Evolutionary conservation across 805 yeast genomes (phyloP).

Genomic region (Suhomyces emberorum): DNA sequence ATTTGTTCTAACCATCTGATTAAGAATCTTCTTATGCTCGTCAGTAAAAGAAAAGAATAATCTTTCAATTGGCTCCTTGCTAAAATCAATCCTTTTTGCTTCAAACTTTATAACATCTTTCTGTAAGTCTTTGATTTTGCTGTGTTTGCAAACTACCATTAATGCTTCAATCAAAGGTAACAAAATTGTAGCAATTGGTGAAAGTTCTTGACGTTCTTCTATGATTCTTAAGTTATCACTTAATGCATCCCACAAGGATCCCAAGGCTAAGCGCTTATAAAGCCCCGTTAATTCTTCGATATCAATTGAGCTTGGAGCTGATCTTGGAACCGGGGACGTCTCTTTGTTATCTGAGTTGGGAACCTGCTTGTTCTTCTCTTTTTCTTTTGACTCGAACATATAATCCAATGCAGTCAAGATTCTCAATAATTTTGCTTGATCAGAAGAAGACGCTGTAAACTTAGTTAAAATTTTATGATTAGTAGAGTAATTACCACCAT

Average conservation of each 20-base stretch:
- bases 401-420: slow-evolving; percentile 86
- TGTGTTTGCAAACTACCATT: slow-evolving; percentile 94
- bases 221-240: slow-evolving; percentile 66
- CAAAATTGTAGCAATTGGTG: slow-evolving; percentile 66
- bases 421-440: slow-evolving; percentile 84
- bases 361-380: slow-evolving; percentile 16
- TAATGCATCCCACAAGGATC: slow-evolving; percentile 80
- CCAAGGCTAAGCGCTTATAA: slow-evolving; percentile 68
- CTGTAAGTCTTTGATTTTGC: slow-evolving; percentile 57
- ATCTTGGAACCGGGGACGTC: too few species aligned
- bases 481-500: slow-evolving; percentile 29
- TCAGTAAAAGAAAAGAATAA: slow-evolving; percentile 84
- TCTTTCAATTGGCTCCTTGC: slow-evolving; percentile 71
- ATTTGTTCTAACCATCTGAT: slow-evolving; percentile 86
- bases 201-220: slow-evolving; percentile 53
- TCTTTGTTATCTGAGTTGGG: too few species aligned
- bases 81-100: slow-evolving; percentile 60
- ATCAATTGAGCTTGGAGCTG: slow-evolving; percentile 16
- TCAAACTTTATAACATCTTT: slow-evolving; percentile 60
- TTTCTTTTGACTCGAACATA: slow-evolving; percentile 51
- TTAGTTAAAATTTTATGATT: slow-evolving; percentile 55
- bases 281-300: slow-evolving; percentile 51
- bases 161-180: slow-evolving; percentile 86
- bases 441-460: slow-evolving; percentile 77
- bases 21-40: slow-evolving; percentile 80